Evolutionary conservation across 2,329 filamentous ascomycete genomes (phyloP).

Genomic region (Xylariales sp.): DNA sequence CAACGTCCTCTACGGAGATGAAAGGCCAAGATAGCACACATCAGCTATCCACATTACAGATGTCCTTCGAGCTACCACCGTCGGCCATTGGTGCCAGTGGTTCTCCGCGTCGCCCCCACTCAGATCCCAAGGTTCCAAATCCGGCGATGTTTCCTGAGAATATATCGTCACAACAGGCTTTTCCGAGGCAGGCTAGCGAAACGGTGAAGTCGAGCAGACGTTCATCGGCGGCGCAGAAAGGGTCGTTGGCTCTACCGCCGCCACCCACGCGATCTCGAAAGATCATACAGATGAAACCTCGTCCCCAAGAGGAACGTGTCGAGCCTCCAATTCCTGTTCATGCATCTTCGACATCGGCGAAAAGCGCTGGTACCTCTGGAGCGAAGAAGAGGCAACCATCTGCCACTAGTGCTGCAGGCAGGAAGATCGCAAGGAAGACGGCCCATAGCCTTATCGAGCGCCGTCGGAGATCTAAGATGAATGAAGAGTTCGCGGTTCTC

Average conservation of each 20-base stretch:
- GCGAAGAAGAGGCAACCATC: conserved; percentile 74
- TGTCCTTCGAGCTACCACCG: conserved; percentile 71
- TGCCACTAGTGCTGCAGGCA: conserved; percentile 75
- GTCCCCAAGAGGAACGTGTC: conserved; percentile 35
- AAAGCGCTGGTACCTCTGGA: conserved; percentile 19
- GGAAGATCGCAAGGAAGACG: conserved; percentile 92
- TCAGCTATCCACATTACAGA: conserved; percentile 57
- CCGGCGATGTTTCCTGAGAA: conserved; percentile 15
- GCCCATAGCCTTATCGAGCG: conserved; percentile 94
- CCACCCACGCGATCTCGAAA: conserved; percentile 89
- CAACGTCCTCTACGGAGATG: conserved; percentile 76
- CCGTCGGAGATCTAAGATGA: conserved; percentile 91
- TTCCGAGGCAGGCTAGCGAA: conserved; percentile 41
- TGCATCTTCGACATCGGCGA: conserved; percentile 19
- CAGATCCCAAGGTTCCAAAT: conserved; percentile 28
- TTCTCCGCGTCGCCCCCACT: conserved; percentile 41
- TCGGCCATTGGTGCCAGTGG: conserved; percentile 56
- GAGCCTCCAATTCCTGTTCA: conserved; percentile 16
- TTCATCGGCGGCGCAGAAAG: conserved; percentile 48
- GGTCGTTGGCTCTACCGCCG: conserved; percentile 77
- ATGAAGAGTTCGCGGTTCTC: conserved; percentile 90
- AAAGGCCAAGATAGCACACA: conserved; percentile 64
- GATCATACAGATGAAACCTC: conserved; percentile 96
- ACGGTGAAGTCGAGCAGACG: conserved; percentile 50
- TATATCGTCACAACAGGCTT: conserved; percentile 26